Conservation (phyloP, 2,329 filamentous ascomycete genomes). For the Penicillium verrucosum region DNA sequence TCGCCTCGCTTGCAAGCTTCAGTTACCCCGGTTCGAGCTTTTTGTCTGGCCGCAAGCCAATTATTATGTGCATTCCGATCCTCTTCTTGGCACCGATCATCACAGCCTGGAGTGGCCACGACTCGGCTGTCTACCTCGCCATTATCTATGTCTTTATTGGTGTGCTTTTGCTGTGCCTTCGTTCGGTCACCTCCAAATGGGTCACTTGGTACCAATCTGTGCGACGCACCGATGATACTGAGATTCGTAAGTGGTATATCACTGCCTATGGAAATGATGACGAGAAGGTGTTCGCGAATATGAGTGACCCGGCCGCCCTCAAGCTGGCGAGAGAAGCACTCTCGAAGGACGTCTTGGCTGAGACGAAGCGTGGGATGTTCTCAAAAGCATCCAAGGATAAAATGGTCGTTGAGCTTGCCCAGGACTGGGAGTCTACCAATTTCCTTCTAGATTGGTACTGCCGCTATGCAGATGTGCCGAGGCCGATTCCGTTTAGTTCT, state of each 20-base stretch:
- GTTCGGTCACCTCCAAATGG: slow-evolving; percentile 57
- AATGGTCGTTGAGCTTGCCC: slow-evolving; percentile 50
- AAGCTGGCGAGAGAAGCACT: slow-evolving; percentile 49
- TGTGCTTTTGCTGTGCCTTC: slow-evolving; percentile 52
- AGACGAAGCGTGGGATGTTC: slow-evolving; percentile 45
- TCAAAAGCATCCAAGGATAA: slow-evolving; percentile 43
- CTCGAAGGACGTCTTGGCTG: slow-evolving; percentile 45
- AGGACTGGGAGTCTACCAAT: slow-evolving; percentile 52
- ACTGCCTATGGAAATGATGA: slow-evolving; percentile 31
- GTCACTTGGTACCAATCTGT: slow-evolving; percentile 52
- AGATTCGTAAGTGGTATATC: slow-evolving; percentile 43
- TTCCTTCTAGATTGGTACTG: slow-evolving; percentile 56
- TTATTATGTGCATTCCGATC: slow-evolving; percentile 55
- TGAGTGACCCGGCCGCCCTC: slow-evolving; percentile 51
- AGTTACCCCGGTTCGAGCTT: slow-evolving; percentile 55
- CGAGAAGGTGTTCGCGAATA: slow-evolving; percentile 41
- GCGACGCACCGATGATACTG: slow-evolving; percentile 37
- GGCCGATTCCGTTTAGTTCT: slow-evolving; percentile 54
- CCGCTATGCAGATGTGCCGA: slow-evolving; percentile 46
- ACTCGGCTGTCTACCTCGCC: slow-evolving; percentile 56
- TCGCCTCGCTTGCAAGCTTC: slow-evolving; percentile 54
- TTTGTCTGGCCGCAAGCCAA: slow-evolving; percentile 55
- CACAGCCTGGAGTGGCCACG: slow-evolving; percentile 53
- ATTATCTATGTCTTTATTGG: slow-evolving; percentile 54
- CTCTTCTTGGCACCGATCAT: slow-evolving; percentile 57